Percentiles rank a stretch among this genome's conserved stretches.
These are phyloP conservation scores for Trifolium pratense DNA, from an alignment of 306 rosid genomes.

Conservation along the genomic window DNA sequence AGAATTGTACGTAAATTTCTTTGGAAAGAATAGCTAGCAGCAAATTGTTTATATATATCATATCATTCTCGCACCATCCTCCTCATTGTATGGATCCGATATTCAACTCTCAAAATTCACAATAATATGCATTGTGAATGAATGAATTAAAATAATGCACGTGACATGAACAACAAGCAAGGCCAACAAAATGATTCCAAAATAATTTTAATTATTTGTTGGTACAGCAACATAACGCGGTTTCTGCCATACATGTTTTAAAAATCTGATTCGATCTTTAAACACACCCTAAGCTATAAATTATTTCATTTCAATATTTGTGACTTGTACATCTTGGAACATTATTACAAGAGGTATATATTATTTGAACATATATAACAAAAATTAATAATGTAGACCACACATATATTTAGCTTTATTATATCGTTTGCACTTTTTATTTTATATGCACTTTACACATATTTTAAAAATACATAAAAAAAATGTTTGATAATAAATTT, in stretches of 20 bases:
- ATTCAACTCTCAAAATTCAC: slow-evolving; percentile 13
- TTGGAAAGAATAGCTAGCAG: too few species aligned
- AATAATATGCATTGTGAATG: neutral
- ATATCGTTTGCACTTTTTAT: too few species aligned
- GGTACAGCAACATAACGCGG: slow-evolving; percentile 59
- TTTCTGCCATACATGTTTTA: slow-evolving; percentile 41
- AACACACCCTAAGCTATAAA: slow-evolving; percentile 31
- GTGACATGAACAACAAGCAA: slow-evolving; percentile 39
- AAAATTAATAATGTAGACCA: too few species aligned
- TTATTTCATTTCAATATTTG: slow-evolving; percentile 13
- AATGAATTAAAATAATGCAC: slow-evolving; percentile 41
- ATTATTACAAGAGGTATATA: neutral
- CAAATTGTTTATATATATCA: too few species aligned
- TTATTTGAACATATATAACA: too few species aligned
- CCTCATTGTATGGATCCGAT: neutral
- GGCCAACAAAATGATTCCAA: slow-evolving; percentile 14
- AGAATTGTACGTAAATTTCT: too few species aligned
- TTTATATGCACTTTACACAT: too few species aligned
- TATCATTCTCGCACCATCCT: neutral
- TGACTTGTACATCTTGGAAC: neutral
- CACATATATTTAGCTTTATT: too few species aligned
- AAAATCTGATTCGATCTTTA: slow-evolving; percentile 35
- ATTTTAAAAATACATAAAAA: too few species aligned
- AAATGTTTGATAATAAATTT: too few species aligned
- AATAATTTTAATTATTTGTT: slow-evolving; percentile 9